Conservation (phyloP, 495 filamentous ascomycete genomes). For the Glonium stellatum region DNA sequence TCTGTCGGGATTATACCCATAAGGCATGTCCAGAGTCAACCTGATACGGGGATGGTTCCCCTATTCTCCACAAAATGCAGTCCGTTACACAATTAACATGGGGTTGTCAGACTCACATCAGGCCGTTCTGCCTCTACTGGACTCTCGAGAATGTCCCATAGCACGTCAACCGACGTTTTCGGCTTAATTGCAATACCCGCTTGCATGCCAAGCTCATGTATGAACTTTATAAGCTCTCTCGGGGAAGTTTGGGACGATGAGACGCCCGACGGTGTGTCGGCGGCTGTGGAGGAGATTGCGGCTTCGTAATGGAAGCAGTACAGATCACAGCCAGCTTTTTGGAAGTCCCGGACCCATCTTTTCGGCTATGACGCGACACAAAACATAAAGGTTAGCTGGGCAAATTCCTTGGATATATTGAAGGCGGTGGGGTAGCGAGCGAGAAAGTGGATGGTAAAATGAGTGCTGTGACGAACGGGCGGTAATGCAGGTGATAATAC, state of each 20-base stretch:
- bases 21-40: slow-evolving; percentile 3
- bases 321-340: slow-evolving; percentile 87
- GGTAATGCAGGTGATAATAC: slow-evolving; percentile 16
- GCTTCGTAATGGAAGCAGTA: slow-evolving; percentile 99
- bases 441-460: slow-evolving; percentile 1
- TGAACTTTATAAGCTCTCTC: slow-evolving; percentile 76
- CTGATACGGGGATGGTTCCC: background rate
- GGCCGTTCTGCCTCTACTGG: slow-evolving; percentile 66
- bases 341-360: slow-evolving; percentile 94
- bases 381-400: slow-evolving; percentile 6
- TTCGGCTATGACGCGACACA: slow-evolving; percentile 58
- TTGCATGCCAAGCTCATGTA: slow-evolving; percentile 81
- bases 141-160: slow-evolving; percentile 80
- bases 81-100: background rate
- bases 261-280: slow-evolving; percentile 64
- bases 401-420: slow-evolving; percentile 16
- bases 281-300: slow-evolving; percentile 75
- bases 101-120: slow-evolving; percentile 59
- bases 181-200: slow-evolving; percentile 96
- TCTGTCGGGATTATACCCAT: background rate
- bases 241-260: slow-evolving; percentile 66
- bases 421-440: slow-evolving; percentile 10
- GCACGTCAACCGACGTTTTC: slow-evolving; percentile 77
- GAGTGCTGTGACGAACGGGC: slow-evolving; percentile 8
- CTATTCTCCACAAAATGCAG: background rate